phyloP scores from a whole-genome alignment of 1,284 basidiomycete species.

The Rugosomyces carneus region DNA sequence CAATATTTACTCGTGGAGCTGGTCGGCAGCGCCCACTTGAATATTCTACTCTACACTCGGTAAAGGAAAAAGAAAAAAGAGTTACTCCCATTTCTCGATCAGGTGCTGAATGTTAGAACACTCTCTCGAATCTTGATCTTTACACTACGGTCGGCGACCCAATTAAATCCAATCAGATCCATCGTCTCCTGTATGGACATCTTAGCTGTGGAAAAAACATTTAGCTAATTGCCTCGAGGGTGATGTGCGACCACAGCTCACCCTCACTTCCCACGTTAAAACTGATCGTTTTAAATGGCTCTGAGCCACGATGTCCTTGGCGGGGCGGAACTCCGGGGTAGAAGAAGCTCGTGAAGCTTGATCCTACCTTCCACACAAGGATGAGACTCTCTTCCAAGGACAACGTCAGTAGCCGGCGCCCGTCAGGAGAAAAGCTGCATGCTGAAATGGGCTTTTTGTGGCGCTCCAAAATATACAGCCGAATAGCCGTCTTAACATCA shows the following conservation, averaged over 20 bases:
- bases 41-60: no score
- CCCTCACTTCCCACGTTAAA: constrained; percentile 69
- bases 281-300: constrained; percentile 79
- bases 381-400: constrained; percentile 80
- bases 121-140: constrained; percentile 77
- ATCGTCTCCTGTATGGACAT: constrained; percentile 70
- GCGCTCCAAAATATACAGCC: constrained; percentile 91
- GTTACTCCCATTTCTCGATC: constrained; percentile 1
- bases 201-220: constrained; percentile 39
- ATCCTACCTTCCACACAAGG: constrained; percentile 87
- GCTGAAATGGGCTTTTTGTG: constrained; percentile 78
- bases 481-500: constrained; percentile 92
- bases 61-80: no score
- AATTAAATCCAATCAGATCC: constrained; percentile 74
- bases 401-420: constrained; percentile 81
- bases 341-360: constrained; percentile 83
- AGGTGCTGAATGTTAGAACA: constrained; percentile 78
- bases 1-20: no score
- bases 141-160: constrained; percentile 78
- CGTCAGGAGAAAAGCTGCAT: constrained; percentile 89
- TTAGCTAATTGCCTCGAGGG: not conserved
- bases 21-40: no score
- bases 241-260: constrained; percentile 25
- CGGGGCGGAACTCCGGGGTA: constrained; percentile 86
- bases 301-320: constrained; percentile 77